Base-by-base conservation (phyloP, 305 asterid species). In the Plantago coronopus region DNA sequence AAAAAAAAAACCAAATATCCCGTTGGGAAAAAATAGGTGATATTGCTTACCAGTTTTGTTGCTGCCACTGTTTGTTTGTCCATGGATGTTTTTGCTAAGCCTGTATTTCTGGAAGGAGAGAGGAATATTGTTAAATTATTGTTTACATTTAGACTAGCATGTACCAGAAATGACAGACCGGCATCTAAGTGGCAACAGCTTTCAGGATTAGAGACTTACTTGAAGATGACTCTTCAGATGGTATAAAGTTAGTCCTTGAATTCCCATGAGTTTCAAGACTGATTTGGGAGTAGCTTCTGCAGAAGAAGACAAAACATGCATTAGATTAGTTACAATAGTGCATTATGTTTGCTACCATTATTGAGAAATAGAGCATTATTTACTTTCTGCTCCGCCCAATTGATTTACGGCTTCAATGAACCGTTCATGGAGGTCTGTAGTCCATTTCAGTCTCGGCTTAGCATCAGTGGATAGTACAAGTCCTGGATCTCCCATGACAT, bases 201-300 rank as follows among this genome's bases (percentile, higher is more conserved):
- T 31, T 10, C 11, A 7, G 7, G n/a, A 29, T 12, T 23, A 19
- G 51, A 18, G 58, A 46, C 65, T 65, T 81, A 93, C 99, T 97
- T 94, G 99, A 69, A 94, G 97, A 81, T 94, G 99, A 68, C 99
- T 94, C 87, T 94, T 94, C 55, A 94, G 73, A 78, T 94, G 99
- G 77, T 94, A 94, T 65, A 94, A 81, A 49, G 99, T 94, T 54
- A 94, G 71, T 69, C 99, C 99, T 54, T 67, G 99, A 75, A 89
- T 87, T 53, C 97, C 97, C 99, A 94, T 94, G 63, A 89, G 95
- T 77, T 94, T 94, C 87, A 94, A 61, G 56, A 94, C 95, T 65
- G 99, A 87, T 75, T 94, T 94, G 50, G 99, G 99, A 57, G 99
- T 94, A 65, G 99, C 99, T 81, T 87, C 99, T 94, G 95, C 75